Conservation (phyloP, 371 early-diverging fungal genomes). For the Mortierella sp. region DNA sequence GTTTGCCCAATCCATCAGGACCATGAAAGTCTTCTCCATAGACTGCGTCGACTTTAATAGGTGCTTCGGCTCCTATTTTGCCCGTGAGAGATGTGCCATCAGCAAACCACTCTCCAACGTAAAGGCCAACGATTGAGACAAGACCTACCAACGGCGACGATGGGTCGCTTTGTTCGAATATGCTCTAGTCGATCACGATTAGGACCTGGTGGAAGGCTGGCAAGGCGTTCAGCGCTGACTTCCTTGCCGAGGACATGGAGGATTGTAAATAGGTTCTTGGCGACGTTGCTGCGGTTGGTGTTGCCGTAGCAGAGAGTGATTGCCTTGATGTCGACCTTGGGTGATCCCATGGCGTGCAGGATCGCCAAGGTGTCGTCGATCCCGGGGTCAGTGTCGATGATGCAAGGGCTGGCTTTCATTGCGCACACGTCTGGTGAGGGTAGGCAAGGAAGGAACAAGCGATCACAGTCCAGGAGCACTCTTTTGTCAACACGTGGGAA, state of each 20-base stretch:
- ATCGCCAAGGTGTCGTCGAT: constrained; percentile 69
- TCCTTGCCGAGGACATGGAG: constrained; percentile 44
- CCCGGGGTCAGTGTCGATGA: constrained; percentile 55
- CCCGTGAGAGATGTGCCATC: not conserved
- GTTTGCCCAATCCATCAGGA: constrained; percentile 60
- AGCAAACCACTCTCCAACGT: too few species aligned
- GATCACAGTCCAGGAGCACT: too few species aligned
- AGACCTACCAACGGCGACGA: constrained; percentile 59
- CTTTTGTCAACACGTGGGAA: too few species aligned
- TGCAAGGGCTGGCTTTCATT: constrained; percentile 39
- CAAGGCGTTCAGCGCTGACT: constrained; percentile 54
- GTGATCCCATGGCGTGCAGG: constrained; percentile 58
- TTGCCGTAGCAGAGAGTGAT: constrained; percentile 67
- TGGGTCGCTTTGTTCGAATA: constrained; percentile 47
- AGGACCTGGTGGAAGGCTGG: constrained; percentile 23
- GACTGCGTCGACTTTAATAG: constrained; percentile 46
- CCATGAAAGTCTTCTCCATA: constrained; percentile 64
- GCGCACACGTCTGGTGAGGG: too few species aligned
- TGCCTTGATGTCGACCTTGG: constrained; percentile 60
- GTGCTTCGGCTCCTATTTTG: constrained; percentile 53
- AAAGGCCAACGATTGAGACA: too few species aligned
- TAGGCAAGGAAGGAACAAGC: too few species aligned
- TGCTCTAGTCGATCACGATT: constrained; percentile 36
- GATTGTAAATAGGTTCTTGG: constrained; percentile 50
- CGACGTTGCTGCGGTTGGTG: constrained; percentile 43